Percentiles rank a stretch among this genome's conserved stretches.
Evolutionary conservation across 2,329 filamentous ascomycete species (phyloP).

Genomic region (Chalaropsis ovoidea): DNA sequence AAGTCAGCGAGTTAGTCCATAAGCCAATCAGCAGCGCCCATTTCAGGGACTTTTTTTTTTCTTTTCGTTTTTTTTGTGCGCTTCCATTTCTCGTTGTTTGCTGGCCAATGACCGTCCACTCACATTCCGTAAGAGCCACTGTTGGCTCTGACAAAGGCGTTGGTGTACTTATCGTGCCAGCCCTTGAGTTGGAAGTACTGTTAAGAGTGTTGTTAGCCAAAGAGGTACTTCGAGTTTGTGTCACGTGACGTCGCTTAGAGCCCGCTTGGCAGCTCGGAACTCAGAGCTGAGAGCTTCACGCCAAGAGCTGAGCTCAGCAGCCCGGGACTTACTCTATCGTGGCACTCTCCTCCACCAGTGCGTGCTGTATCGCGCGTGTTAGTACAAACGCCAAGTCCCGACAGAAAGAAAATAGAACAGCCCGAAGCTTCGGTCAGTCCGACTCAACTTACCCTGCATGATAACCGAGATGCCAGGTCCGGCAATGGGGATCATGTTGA

Average conservation of each 20-base stretch:
- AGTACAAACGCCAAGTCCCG: neutral
- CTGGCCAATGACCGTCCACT: slow-evolving; percentile 31
- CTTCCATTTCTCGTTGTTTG: neutral
- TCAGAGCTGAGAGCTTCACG: neutral
- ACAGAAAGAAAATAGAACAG: neutral
- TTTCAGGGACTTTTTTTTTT: slow-evolving; percentile 8
- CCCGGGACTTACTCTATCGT: slow-evolving; percentile 42
- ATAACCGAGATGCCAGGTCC: slow-evolving; percentile 52
- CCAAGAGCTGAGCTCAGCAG: slow-evolving; percentile 1
- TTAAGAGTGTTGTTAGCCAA: slow-evolving; percentile 33
- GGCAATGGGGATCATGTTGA: slow-evolving; percentile 87
- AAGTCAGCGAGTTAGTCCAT: neutral
- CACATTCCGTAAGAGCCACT: slow-evolving; percentile 72
- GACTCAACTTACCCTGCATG: slow-evolving; percentile 50
- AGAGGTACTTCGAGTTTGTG: neutral
- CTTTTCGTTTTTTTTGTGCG: neutral
- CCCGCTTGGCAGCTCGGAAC: neutral
- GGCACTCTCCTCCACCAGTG: slow-evolving; percentile 40
- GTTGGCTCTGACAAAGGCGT: slow-evolving; percentile 59
- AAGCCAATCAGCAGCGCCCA: neutral
- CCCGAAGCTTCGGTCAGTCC: neutral
- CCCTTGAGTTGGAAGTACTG: slow-evolving; percentile 88
- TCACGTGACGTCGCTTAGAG: neutral
- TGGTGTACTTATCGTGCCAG: slow-evolving; percentile 56
- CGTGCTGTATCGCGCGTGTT: slow-evolving; percentile 34